Evolutionary conservation across 1,284 basidiomycete genomes (phyloP).

Genomic region (Ustilago cynodontis): DNA sequence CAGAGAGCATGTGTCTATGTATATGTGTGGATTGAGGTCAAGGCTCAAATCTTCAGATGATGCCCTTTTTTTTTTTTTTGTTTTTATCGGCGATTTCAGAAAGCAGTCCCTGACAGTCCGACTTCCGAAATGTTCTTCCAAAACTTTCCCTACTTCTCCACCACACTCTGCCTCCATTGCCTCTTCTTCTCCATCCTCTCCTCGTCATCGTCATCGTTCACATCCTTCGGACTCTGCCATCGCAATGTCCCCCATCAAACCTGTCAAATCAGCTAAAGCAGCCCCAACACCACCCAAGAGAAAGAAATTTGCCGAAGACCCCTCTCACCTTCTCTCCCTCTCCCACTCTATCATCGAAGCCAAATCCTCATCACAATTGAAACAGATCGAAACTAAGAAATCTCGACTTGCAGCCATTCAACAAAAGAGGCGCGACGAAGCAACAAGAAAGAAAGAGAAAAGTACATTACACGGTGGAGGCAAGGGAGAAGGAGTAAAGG

Average conservation of each 20-base stretch:
- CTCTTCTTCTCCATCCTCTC: background rate
- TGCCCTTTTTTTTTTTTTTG: no score
- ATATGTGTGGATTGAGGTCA: no score
- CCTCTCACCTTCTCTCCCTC: conserved; percentile 41
- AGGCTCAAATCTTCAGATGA: no score
- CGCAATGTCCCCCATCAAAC: no score
- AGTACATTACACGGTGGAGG: background rate
- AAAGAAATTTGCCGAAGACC: conserved; percentile 38
- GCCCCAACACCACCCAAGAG: background rate
- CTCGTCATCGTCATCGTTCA: background rate
- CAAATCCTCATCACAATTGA: conserved; percentile 10
- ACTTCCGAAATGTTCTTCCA: no score
- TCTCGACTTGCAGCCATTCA: conserved; percentile 16
- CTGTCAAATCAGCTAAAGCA: conserved; percentile 7
- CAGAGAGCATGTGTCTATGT: no score
- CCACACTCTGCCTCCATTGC: no score
- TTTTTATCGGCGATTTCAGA: no score
- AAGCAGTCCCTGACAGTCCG: no score
- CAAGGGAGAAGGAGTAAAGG: background rate
- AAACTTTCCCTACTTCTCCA: no score
- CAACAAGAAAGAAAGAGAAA: conserved; percentile 9
- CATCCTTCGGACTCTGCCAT: background rate
- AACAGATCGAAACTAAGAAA: conserved; percentile 26
- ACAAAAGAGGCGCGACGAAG: conserved; percentile 15
- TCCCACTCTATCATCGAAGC: conserved; percentile 37